Percentiles rank a stretch among this genome's conserved stretches.
These are phyloP conservation scores for Juncus effusus DNA, from an alignment of 176 grass and related monocot genomes.

Conservation along the genomic window DNA sequence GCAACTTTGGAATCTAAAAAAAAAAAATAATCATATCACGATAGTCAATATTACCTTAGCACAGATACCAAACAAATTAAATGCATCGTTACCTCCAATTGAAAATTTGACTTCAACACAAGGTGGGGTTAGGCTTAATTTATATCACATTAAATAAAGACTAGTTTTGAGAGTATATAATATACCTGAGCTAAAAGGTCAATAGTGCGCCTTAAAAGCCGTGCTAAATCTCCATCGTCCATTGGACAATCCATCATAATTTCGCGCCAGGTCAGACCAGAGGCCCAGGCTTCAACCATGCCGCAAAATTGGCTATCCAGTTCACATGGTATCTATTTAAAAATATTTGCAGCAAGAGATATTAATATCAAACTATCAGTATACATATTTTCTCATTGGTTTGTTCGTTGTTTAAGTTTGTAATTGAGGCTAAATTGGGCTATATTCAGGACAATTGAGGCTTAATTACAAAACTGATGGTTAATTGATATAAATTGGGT, in stretches of 20 bases:
- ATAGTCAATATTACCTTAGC: neutral
- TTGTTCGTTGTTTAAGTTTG: no score
- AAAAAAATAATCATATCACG: neutral
- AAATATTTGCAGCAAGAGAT: neutral
- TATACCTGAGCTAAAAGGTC: slow-evolving; percentile 87
- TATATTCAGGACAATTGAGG: slow-evolving; percentile 10
- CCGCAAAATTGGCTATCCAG: slow-evolving; percentile 90
- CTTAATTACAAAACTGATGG: neutral
- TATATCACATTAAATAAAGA: slow-evolving; percentile 6
- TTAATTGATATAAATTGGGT: neutral
- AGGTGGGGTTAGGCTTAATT: neutral
- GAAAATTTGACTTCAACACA: no score
- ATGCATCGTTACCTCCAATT: no score
- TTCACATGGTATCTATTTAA: slow-evolving; percentile 76
- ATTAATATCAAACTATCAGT: no score
- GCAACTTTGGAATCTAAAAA: slow-evolving; percentile 94
- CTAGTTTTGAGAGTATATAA: slow-evolving; percentile 1
- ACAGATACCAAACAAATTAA: neutral
- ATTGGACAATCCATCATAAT: slow-evolving; percentile 98
- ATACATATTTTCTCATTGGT: no score
- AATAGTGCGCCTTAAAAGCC: slow-evolving; percentile 78
- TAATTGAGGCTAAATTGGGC: no score
- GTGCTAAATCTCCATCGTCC: slow-evolving; percentile 95
- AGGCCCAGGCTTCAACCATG: slow-evolving; percentile 98
- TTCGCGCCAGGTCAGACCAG: slow-evolving; percentile 93